Base-by-base conservation (phyloP, 768 basidiomycete species). In the Phylloporus arenicola region DNA sequence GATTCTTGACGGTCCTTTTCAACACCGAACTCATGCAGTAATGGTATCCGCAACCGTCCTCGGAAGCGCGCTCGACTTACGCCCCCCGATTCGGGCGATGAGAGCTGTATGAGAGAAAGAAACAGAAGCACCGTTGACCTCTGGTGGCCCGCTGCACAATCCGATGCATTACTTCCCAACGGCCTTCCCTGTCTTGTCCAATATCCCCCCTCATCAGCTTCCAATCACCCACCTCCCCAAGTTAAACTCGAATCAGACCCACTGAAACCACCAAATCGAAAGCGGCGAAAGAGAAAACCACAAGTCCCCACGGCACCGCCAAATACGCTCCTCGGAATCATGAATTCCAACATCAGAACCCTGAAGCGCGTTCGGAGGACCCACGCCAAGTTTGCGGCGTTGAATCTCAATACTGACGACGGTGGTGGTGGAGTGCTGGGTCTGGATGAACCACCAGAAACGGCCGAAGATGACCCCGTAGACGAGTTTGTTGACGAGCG, bases 91-190 rank as follows among this genome's bases (percentile, higher is more conserved):
- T 64, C 70, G 63, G 31, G 72, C 59, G 38, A 72, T 60, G 54
- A 66, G 67, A 34, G 19, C 31, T 40, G 33, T 1, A 4, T 24
- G 47, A 45, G 47, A 20, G 72, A 70, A 17, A 70, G 72, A 48
- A 72, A 75, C 20, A 55, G 45, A 41, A 78, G 79, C 37, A 57
- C 72, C 3, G 71, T 74, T 6, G 77, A 82, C 33, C 65, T 84
- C 6, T 92, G 89, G 89, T 91, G 88, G 88, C 73, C 78, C 25
- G 84, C 83, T 4, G 75, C 82, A 33, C 80, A 80, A 56, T 81
- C 79, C 2, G 81, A 85, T 57, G 60, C 72, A 2, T 70, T 88
- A 19, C 65, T 87, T 24, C 77, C 74, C 22, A 85, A 83, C 51
- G 86, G 84, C 10, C 69, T 89, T 22, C 86, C 85, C 4, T 64